Evolutionary conservation across 2,329 filamentous ascomycete species (phyloP), one percentile per base, ranked within the genome.

Genomic region (Colletotrichum incanum): DNA sequence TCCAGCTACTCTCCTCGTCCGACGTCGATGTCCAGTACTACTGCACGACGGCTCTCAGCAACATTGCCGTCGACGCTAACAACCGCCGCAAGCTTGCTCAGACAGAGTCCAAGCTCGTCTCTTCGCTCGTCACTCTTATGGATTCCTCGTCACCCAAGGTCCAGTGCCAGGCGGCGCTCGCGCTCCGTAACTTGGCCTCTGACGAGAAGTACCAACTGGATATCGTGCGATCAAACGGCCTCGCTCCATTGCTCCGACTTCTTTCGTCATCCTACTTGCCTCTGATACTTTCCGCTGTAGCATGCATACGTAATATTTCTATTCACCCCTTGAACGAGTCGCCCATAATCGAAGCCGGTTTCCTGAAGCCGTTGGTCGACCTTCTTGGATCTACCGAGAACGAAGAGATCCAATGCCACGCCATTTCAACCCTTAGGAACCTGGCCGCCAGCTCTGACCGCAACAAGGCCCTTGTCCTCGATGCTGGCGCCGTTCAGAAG

Each of bases 11-110:
- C 56, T 95, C 94, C 11, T 98, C 96, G 34, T 86, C 93, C 71
- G 96, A 99, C 79, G 95, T 98, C 76, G 96, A 99, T 80, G 96
- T 99, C 41, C 96, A 99, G 84, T 99, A 99, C 84, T 99, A 99
- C 84, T 99, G 96, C 86, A 99, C 96, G 23, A 99, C 96, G 5
- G 96, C 96, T 16, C 90, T 99, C 71, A 98, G 96, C 88, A 99
- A 99, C 82, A 99, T 99, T 77, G 96, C 96, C 8, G 96, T 99
- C 65, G 96, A 99, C 80, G 89, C 93, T 56, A 93, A 91, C 78
- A 98, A 98, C 84, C 90, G 96, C 76, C 94, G 95, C 79, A 95
- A 96, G 81, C 89, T 99, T 65, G 94, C 96, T 39, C 93, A 97
- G 79, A 95, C 93, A 11, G 96, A 99, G 81, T 92, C 94, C 28